Conservation (phyloP, 1,284 basidiomycete species). For the Melampsora americana region DNA sequence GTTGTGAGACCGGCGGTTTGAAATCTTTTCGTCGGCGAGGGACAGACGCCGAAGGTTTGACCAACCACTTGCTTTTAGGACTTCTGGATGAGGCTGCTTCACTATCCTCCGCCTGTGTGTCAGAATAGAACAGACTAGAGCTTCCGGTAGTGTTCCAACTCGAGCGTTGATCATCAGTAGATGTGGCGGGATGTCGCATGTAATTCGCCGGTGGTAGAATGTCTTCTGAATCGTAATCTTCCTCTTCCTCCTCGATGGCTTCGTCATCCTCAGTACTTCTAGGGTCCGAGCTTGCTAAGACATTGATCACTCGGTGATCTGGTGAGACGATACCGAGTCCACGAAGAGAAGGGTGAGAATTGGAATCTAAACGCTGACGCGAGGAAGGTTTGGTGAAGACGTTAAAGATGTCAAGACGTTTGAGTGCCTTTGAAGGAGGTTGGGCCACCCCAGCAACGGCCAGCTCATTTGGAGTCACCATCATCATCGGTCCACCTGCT, state of each 20-base stretch:
- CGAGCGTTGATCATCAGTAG: conserved; percentile 30
- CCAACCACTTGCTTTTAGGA: conserved; percentile 1
- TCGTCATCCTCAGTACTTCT: conserved; percentile 12
- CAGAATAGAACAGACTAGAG: conserved; percentile 40
- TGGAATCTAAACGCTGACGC: background rate
- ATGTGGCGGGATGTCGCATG: conserved; percentile 8
- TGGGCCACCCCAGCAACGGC: conserved; percentile 3
- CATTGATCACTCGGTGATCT: conserved; percentile 20
- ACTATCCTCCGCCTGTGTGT: conserved; percentile 38
- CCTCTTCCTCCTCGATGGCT: background rate
- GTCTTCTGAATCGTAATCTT: conserved; percentile 8
- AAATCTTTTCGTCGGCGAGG: conserved; percentile 33
- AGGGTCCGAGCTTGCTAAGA: conserved; percentile 14
- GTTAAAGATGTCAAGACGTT: conserved; percentile 31
- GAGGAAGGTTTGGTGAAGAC: conserved; percentile 24
- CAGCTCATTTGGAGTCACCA: conserved; percentile 19
- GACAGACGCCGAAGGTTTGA: conserved; percentile 26
- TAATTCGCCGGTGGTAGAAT: background rate
- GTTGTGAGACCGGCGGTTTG: background rate
- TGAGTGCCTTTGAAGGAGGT: conserved; percentile 13
- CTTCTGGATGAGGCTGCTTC: conserved; percentile 33
- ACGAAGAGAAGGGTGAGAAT: conserved; percentile 11
- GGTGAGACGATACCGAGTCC: conserved; percentile 31
- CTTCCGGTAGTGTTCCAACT: conserved; percentile 42
- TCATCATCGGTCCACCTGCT: conserved; percentile 36